Percentiles rank a stretch among this genome's conserved stretches.
These are phyloP conservation scores for Emergomyces orientalis DNA, from an alignment of 2,329 filamentous ascomycete species.

Conservation along the genomic window DNA sequence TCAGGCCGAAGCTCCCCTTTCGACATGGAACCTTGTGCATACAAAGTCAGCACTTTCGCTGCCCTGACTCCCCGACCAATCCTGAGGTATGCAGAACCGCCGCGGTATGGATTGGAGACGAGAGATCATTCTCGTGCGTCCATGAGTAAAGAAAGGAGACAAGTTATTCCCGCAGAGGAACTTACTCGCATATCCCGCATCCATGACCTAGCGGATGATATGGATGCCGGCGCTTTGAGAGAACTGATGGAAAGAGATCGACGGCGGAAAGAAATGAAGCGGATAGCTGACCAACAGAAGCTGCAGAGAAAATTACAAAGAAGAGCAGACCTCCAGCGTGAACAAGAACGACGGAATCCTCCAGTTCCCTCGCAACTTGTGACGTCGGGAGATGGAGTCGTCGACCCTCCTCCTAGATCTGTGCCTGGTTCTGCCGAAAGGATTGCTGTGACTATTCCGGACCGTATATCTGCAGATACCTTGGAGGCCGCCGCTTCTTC, in stretches of 20 bases:
- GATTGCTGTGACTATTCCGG: background rate
- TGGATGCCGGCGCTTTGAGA: conserved; percentile 74
- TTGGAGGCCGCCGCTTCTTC: conserved; percentile 5
- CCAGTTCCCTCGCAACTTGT: conserved; percentile 1
- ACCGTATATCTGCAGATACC: background rate
- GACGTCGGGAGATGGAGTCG: conserved; percentile 7
- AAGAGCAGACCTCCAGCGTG: conserved; percentile 47
- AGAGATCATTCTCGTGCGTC: conserved; percentile 41
- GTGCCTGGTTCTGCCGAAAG: background rate
- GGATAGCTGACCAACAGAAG: conserved; percentile 57
- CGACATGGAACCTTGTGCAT: conserved; percentile 64
- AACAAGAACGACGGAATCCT: conserved; percentile 42
- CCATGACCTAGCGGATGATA: conserved; percentile 66
- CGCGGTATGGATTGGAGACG: conserved; percentile 46
- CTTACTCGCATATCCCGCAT: conserved; percentile 53
- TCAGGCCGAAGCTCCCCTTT: conserved; percentile 48
- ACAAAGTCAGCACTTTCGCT: conserved; percentile 69
- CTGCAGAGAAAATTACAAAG: conserved; percentile 41
- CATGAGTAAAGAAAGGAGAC: conserved; percentile 44
- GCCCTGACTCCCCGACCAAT: conserved; percentile 79
- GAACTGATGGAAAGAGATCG: conserved; percentile 86
- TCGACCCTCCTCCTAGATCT: background rate
- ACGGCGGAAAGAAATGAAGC: conserved; percentile 67
- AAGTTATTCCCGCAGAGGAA: conserved; percentile 52
- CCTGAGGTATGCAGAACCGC: conserved; percentile 61